Evolutionary conservation across 139 green algal genomes (phyloP), one percentile per base, ranked within the genome.

Genomic region (Micractinium sp.): DNA sequence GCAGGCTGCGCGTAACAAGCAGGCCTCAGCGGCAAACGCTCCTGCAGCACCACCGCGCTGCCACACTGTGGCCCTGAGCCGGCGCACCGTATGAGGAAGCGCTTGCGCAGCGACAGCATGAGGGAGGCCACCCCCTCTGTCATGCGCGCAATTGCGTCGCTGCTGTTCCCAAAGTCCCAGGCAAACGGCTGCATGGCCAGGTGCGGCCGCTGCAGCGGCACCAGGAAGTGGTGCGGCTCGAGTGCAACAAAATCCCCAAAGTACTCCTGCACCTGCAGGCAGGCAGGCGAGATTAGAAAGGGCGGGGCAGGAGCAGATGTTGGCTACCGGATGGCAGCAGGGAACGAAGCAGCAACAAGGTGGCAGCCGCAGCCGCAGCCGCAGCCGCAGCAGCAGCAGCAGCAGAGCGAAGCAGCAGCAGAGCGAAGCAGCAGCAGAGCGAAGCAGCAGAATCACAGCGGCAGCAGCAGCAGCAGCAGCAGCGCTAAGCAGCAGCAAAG

Each of bases 211-310:
- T 82, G 77, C 25, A 96, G 82, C 0, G 96, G 95, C n/a, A 98
- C 90, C 60, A 85, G 86, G 87, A 99, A 99, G 88, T 98, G 97
- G 89, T 97, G 91, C 14, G 71, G 27, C 69, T 98, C 95, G 73
- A 99, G 83, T 16, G 94, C 95, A 2, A 96, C 56, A 86, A 96
- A 99, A 92, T 99, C 98, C 0, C 90, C 95, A 91, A 98, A 99
- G 79, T 94, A 95, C 91, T 99, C 97, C 90, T 98, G 94, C 33
- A 96, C 89, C 76, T 78, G 38, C 77, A 39, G 22, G 33, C 23
- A 18, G 61, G 20, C 14, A 86, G 33, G 23, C 36, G 60, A 3
- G 47, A 56, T 5, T 56, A 9, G 7, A 56, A 56, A 9, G 47
- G 47, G 47, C 47, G 47, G 25, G 23, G 38, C 38, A 63, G 2